phyloP scores from a whole-genome alignment of 1,139 yeast genomes.

The Pichia sp. region DNA sequence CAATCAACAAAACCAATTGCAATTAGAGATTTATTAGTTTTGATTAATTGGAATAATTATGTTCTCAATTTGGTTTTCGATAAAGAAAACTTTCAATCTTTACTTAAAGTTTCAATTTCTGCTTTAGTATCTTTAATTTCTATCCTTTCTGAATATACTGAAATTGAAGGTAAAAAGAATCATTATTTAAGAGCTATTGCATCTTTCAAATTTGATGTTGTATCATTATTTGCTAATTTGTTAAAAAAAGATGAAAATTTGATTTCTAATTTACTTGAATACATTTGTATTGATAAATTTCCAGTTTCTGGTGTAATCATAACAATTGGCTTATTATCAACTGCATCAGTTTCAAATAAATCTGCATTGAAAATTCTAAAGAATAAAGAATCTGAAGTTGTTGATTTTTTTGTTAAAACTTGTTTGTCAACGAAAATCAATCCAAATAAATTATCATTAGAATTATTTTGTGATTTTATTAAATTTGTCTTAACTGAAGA shows the following conservation, averaged over 20 bases:
- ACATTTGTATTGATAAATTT: constrained; percentile 16
- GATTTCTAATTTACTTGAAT: constrained; percentile 8
- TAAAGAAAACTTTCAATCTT: constrained; percentile 12
- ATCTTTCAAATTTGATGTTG: constrained; percentile 38
- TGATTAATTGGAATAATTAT: constrained; percentile 50
- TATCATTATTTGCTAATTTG: constrained; percentile 22
- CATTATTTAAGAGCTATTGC: constrained; percentile 46
- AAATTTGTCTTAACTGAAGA: constrained; percentile 38
- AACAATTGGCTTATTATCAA: constrained; percentile 23
- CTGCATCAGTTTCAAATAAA: constrained; percentile 5
- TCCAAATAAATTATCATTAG: constrained; percentile 31
- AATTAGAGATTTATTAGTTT: constrained; percentile 46
- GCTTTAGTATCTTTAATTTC: constrained; percentile 17
- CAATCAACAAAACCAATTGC: constrained; percentile 40
- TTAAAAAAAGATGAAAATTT: constrained; percentile 14
- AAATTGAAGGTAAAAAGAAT: constrained; percentile 26
- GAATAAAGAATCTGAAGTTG: constrained; percentile 7
- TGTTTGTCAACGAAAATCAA: constrained; percentile 41
- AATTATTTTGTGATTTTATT: constrained; percentile 37
- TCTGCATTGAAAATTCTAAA: constrained; percentile 14
- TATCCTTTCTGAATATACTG: constrained; percentile 6
- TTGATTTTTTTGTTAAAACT: constrained; percentile 31
- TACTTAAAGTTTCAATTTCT: constrained; percentile 14
- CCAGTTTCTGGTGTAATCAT: constrained; percentile 21
- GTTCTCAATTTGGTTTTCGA: constrained; percentile 19